Evolutionary conservation across 2,329 filamentous ascomycete species (phyloP), one percentile per base, ranked within the genome.

Genomic region (Fusarium cicatricum): DNA sequence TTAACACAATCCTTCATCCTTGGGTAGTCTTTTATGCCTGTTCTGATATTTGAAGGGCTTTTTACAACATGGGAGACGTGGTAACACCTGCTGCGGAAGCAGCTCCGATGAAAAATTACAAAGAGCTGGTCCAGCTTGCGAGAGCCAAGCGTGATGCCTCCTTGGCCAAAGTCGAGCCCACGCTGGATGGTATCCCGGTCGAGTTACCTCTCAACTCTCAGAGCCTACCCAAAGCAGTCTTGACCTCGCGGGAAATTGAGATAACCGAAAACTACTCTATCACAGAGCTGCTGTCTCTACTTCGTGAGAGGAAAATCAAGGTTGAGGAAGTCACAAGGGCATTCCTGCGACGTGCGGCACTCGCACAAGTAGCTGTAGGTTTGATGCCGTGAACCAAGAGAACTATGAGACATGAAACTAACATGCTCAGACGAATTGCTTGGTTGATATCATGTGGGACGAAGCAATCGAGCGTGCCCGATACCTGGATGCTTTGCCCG

Each of bases 361-460:
- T 70, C 3, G 68, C 68, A 2, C 68, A 70, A 10, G 64, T 41
- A 41, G 68, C 68, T n/a, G 68, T 68, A 50, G 45, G 61, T 33
- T 4, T 21, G 4, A 1, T 1, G 10, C 19, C 21, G 11, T 2
- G 3, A 12, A 4, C 19, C 9, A 3, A 6, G 5, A 23, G 23
- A 2, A 7, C 4, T 5, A 15, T 11, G 3, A 4, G 11, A n/a
- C 4, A 32, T 7, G 19, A 2, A 6, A n/a, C 21, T 23, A 17
- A 32, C 4, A 1, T 4, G 4, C 8, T 5, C 14, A 63, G 73
- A 74, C 70, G 1, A 74, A 75, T 32, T 75, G 73, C 38, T 44
- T 75, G 11, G 70, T 69, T 2, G 71, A 71, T 21, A 62, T 75
- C 4, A 62, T 75, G 48, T 74, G 72, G 72, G 72, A 75, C 38